Base-by-base conservation (phyloP, 495 filamentous ascomycete genomes). In the Extremus antarcticus region DNA sequence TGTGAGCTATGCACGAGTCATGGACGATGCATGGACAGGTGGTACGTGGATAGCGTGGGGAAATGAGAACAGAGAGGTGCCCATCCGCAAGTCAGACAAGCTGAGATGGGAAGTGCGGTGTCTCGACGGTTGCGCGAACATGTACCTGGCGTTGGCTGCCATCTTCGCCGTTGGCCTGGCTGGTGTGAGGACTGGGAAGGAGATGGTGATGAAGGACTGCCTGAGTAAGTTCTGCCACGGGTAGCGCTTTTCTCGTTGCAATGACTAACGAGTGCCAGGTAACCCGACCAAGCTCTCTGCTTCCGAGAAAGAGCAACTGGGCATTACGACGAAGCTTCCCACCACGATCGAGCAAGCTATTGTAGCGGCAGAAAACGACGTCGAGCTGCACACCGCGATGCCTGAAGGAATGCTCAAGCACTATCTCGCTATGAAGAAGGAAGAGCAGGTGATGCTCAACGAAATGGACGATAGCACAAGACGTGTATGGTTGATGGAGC, bases 41-140 rank as follows among this genome's bases (percentile, higher is more conserved):
- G 86, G 86, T 0, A 76, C 80, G 3, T 90, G 82, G 78, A 75
- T 88, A 0, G 68, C 78, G 0, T 90, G 86, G 85, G 87, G 87
- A 1, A 84, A 80, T 43, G 77, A 90, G 65, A 89, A 90, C 63
- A 78, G 83, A 19, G 86, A 90, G 68, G 72, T 77, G 7, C 75
- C 86, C 3, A 68, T 91, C 23, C 71, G 87, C 19, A 78, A 48
- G 24, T 16, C 20, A 71, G 49, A 71, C 20, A 25, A 65, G 16
- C 75, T 75, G 22, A 81, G 86, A 61, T 90, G 85, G 78, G 87
- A 90, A 65, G 29, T 91, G 9, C 81, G 83, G 62, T 73, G 74
- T 57, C 58, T 87, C 20, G 87, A 90, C 66, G 87, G 86, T 0
- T 58, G 86, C 17, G 80, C 86, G 2, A 91, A 90, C 60, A 76